phyloP scores from a whole-genome alignment of 345 rosid species.

The Punica granatum region DNA sequence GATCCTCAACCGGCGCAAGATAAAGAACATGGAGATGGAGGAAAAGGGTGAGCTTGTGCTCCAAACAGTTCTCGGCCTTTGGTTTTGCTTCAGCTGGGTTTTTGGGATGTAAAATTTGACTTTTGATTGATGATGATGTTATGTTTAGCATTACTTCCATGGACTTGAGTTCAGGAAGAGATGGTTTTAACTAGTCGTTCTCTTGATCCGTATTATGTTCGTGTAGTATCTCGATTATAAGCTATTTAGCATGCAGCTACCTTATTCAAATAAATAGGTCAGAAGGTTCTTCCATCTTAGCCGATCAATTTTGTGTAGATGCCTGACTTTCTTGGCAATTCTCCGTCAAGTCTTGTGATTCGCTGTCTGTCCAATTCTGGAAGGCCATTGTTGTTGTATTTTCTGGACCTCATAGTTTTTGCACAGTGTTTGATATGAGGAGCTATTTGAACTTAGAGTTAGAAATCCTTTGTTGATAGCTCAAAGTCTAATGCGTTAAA shows the following conservation, averaged over 20 bases:
- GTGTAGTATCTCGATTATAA: background rate
- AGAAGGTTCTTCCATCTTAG: background rate
- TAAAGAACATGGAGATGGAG: constrained; percentile 90
- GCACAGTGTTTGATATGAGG: background rate
- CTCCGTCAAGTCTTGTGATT: background rate
- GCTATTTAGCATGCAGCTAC: background rate
- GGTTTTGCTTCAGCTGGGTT: background rate
- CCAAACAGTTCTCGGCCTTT: background rate
- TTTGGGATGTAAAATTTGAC: background rate
- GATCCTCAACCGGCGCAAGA: constrained; percentile 89
- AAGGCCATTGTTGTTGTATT: background rate
- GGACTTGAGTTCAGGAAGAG: background rate
- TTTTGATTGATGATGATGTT: background rate
- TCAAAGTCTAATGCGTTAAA: background rate
- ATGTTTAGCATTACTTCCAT: background rate
- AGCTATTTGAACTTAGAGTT: background rate
- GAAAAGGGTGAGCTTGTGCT: constrained; percentile 57
- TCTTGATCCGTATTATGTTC: background rate
- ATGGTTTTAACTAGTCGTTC: background rate
- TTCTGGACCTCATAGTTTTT: background rate
- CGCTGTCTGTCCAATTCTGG: background rate
- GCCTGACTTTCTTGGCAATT: background rate
- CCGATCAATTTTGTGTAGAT: background rate
- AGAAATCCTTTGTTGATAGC: background rate
- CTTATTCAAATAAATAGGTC: background rate